Base-by-base conservation (phyloP, 768 basidiomycete genomes). In the Termitomyces sp. region DNA sequence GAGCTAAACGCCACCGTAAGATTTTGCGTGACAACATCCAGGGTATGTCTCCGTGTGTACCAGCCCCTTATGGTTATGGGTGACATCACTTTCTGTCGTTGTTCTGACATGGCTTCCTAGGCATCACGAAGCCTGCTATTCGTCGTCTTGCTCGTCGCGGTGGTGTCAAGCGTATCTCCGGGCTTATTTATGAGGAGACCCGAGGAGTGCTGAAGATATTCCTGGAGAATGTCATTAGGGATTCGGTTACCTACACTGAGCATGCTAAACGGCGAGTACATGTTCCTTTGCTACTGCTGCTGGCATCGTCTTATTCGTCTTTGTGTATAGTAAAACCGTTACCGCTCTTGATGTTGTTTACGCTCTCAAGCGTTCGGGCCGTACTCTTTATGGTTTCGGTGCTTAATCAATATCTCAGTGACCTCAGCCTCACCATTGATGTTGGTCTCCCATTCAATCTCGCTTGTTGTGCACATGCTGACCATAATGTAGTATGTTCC, bases 161-260 rank as follows among this genome's bases (percentile, higher is more conserved):
- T 68, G 92, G 92, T 84, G 91, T 94, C 64, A 94, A 93, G 79
- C 88, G 87, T 86, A 89, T 90, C 67, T 88, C 85, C 43, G 88
- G 88, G 60, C 79, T 91, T 59, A 91, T 92, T 71, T 92, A 92
- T 70, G 92, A 94, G 72, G 92, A 94, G 79, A 93, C 92, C 27
- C 90, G 92, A 70, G 90, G 91, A 75, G 92, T 92, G 13, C 79
- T 94, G 61, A 94, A 92, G 78, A 90, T 92, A 66, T 92, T 91
- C 81, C 79, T 90, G 34, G 88, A 90, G 75, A 89, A 87, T 60
- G 85, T 93, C 66, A 93, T 94, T 67, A 86, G 91, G 64, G 92
- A 94, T 76, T 92, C 90, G 2, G 92, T 94, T 63, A 94, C 92
- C 53, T 94, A 94, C 79, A 94, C 92, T 39, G 92, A 94, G 72